A percentile compares a stretch with the other conserved stretches of the same genome.
phyloP scores from a whole-genome alignment of 768 basidiomycete genomes.

The Coprinellus micaceus region DNA sequence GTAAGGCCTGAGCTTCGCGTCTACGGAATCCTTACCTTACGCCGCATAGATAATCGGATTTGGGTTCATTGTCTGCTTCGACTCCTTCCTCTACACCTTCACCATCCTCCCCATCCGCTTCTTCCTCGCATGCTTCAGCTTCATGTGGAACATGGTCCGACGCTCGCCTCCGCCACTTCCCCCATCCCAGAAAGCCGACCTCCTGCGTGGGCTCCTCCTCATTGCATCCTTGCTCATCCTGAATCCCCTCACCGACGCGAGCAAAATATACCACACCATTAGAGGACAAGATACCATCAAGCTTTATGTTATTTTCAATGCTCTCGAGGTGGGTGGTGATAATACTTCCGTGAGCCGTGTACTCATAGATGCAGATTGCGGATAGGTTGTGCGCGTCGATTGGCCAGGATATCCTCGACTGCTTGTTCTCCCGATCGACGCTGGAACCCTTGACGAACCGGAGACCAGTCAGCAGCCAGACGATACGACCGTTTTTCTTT shows the following conservation, averaged over 20 bases:
- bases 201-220: slow-evolving; percentile 78
- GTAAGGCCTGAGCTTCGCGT: slow-evolving; percentile 38
- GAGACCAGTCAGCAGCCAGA: slow-evolving; percentile 56
- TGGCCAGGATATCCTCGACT: slow-evolving; percentile 96
- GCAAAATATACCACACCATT: slow-evolving; percentile 97
- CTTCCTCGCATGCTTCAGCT: slow-evolving; percentile 56
- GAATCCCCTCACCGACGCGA: slow-evolving; percentile 84
- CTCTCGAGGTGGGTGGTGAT: slow-evolving; percentile 89
- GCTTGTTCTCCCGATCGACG: slow-evolving; percentile 90
- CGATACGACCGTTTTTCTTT: slow-evolving; percentile 77
- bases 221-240: slow-evolving; percentile 70
- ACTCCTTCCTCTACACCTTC: slow-evolving; percentile 97
- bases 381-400: slow-evolving; percentile 94
- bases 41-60: slow-evolving; percentile 75
- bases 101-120: slow-evolving; percentile 95
- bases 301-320: slow-evolving; percentile 98
- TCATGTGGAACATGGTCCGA: slow-evolving; percentile 47
- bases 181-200: slow-evolving; percentile 88
- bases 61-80: slow-evolving; percentile 89
- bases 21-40: not conserved
- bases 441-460: slow-evolving; percentile 68
- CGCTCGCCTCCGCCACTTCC: slow-evolving; percentile 58
- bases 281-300: slow-evolving; percentile 98
- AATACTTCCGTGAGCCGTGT: too few relatives aligned
- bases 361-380: too few relatives aligned